Base-by-base conservation (phyloP, 2,329 filamentous ascomycete species). In the Emericellopsis cladophorae region DNA sequence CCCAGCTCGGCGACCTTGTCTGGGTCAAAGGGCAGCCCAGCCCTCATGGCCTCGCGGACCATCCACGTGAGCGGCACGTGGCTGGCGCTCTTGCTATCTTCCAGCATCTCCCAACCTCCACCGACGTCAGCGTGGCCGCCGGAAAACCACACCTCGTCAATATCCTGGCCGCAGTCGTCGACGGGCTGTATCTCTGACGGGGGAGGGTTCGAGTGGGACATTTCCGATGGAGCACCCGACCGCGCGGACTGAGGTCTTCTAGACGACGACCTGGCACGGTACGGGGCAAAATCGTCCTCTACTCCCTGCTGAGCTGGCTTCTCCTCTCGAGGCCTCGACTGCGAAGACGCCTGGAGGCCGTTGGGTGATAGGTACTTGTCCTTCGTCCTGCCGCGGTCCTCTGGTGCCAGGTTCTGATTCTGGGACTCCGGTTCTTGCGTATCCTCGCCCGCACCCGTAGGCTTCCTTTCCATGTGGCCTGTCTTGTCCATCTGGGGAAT, bases 101-200 rank as follows among this genome's bases (percentile, higher is more conserved):
- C 56, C 0, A 74, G 60, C 4, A 72, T 61, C 39, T 74, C 72
- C 84, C 83, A 88, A 0, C 84, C 84, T 9, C 84, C 84, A 1
- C 84, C 84, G 24, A 89, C 77, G 46, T 90, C 84, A 2, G 76
- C 84, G 46, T 93, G 85, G 10, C 80, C 79, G 8, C 85, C 85
- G 0, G 84, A 70, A 51, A 92, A 92, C 81, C 81, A 85, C 1
- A 90, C 73, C 51, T 92, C 85, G 44, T 84, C 74, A 37, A 90
- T 81, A 48, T 90, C 82, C 51, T 89, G 84, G 1, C 70, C 66
- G 0, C 57, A 60, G 2, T 67, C 65, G 0, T 64, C 54, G 15
- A 51, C 54, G 1, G 52, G 49, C 0, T 49, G 46, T 0, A 55
- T 36, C 0, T 52, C 54, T 0, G 62, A 62, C 1, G 50, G 37